These are phyloP conservation scores for Fusarium udum DNA, from an alignment of 2,329 filamentous ascomycete species.

Conservation along the genomic window DNA sequence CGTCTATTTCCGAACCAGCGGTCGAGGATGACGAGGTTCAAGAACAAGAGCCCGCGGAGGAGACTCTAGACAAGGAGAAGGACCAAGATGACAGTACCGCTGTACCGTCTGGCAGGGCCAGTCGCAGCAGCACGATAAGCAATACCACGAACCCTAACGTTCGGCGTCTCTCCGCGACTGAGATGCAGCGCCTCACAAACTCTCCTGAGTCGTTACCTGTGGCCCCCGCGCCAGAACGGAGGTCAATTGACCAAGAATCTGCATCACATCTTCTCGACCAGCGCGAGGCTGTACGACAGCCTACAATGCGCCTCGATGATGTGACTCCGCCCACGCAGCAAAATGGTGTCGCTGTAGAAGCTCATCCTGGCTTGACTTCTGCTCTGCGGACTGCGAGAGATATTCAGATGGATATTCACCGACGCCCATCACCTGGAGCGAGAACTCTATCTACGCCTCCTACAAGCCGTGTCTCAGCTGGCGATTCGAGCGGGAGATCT, in stretches of 20 bases:
- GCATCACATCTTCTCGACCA: constrained; percentile 42
- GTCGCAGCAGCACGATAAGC: constrained; percentile 46
- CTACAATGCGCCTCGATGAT: constrained; percentile 44
- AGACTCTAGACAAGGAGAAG: constrained; percentile 12
- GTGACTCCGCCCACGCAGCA: constrained; percentile 25
- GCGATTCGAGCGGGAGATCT: constrained; percentile 42
- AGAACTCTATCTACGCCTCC: constrained; percentile 64
- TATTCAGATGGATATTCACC: constrained; percentile 36
- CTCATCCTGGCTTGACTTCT: constrained; percentile 16
- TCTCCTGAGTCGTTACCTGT: constrained; percentile 68
- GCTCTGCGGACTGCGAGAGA: constrained; percentile 24
- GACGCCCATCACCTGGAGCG: constrained; percentile 48
- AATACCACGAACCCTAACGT: constrained; percentile 53
- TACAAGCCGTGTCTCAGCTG: constrained; percentile 52
- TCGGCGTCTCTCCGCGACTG: constrained; percentile 64
- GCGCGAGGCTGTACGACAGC: constrained; percentile 45
- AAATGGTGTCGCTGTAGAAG: constrained; percentile 42
- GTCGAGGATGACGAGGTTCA: constrained; percentile 34
- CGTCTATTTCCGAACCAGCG: constrained; percentile 45
- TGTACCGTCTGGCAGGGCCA: constrained; percentile 34
- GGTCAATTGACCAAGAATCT: constrained; percentile 53
- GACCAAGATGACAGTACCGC: constrained; percentile 10
- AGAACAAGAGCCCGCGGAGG: background rate
- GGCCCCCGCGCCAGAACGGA: constrained; percentile 52
- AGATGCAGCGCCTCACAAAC: constrained; percentile 67